Evolutionary conservation across 495 filamentous ascomycete genomes (phyloP).

Genomic region (Aspergillus conjunctus): DNA sequence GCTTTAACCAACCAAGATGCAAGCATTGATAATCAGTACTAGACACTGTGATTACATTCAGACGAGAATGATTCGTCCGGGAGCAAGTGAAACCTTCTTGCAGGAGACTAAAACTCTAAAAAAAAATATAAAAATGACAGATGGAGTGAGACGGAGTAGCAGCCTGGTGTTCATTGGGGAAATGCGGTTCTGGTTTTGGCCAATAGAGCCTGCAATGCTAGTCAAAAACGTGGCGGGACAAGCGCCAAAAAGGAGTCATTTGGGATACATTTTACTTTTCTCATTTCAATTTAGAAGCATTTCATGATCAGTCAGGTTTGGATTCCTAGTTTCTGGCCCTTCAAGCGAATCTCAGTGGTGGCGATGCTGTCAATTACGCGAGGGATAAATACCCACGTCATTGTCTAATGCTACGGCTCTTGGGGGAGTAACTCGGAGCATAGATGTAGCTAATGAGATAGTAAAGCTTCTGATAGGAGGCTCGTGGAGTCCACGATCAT

Average conservation of each 20-base stretch:
- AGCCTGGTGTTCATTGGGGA: background rate
- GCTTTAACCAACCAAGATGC: conserved; percentile 15
- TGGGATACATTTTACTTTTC: background rate
- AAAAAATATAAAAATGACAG: background rate
- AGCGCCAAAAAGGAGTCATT: conserved; percentile 10
- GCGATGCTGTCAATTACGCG: background rate
- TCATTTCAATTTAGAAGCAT: background rate
- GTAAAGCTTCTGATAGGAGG: background rate
- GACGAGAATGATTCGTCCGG: background rate
- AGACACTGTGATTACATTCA: background rate
- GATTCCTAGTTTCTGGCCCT: background rate
- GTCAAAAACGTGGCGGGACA: conserved; percentile 2
- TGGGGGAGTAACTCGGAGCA: background rate
- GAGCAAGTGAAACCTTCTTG: background rate
- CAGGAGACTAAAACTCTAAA: background rate
- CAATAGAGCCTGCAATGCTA: background rate
- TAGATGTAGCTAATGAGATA: background rate
- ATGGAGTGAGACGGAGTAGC: background rate
- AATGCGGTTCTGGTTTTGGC: background rate
- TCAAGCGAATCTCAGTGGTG: background rate
- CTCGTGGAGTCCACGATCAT: background rate
- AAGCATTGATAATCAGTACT: conserved; percentile 15
- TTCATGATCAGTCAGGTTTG: background rate
- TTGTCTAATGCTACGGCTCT: background rate
- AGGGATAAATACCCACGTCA: background rate